Conservation (phyloP, 768 basidiomycete genomes). For the Boletus tylopilopsis region DNA sequence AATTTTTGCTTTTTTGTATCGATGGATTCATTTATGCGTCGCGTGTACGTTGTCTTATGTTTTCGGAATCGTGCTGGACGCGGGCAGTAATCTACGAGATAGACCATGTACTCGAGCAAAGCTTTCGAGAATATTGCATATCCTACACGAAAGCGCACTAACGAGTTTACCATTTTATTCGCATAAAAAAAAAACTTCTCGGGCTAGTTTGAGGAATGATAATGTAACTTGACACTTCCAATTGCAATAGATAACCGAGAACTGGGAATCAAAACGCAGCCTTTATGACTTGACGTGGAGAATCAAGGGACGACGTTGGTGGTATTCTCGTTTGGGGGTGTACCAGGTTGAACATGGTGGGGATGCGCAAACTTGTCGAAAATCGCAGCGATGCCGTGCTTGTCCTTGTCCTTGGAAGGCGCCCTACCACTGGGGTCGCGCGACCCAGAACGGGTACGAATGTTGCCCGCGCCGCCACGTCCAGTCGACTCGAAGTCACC, state of each 20-base stretch:
- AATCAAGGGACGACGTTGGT: not conserved
- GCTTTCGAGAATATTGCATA: too few relatives aligned
- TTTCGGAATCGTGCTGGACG: constrained; percentile 14
- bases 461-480: constrained; percentile 63
- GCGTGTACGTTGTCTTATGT: constrained; percentile 7
- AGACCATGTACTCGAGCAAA: too few relatives aligned
- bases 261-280: not conserved
- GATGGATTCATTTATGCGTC: not conserved
- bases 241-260: not conserved
- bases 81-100: not conserved
- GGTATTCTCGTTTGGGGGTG: not conserved
- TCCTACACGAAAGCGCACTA: not conserved
- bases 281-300: not conserved
- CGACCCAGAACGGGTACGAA: constrained; percentile 39
- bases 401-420: constrained; percentile 29
- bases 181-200: too few relatives aligned
- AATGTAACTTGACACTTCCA: not conserved
- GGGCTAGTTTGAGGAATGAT: not conserved
- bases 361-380: constrained; percentile 30
- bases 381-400: constrained; percentile 29
- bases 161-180: not conserved
- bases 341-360: not conserved
- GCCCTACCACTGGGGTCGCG: constrained; percentile 26
- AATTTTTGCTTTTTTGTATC: constrained; percentile 6
- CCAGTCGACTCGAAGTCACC: constrained; percentile 42